Percentiles rank a stretch among this genome's conserved stretches.
These are phyloP conservation scores for Oxytropis ochrocephala DNA, from an alignment of 306 rosid species.

Conservation along the genomic window DNA sequence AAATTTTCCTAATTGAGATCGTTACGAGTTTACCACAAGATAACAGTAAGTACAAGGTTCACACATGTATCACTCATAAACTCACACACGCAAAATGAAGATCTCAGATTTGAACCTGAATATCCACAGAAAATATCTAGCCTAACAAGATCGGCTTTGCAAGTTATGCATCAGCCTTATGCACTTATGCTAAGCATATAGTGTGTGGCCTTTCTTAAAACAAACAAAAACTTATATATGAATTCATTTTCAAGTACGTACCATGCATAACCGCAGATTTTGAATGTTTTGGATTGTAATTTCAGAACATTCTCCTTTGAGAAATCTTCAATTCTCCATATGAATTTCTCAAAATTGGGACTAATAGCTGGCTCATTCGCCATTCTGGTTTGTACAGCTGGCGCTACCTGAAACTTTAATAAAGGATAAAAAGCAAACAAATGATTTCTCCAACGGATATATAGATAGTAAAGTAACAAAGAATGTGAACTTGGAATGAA, in stretches of 20 bases:
- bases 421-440: not conserved
- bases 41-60: not conserved
- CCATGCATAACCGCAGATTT: constrained; percentile 22
- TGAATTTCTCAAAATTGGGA: constrained; percentile 20
- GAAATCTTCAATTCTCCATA: constrained; percentile 35
- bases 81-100: too few species aligned
- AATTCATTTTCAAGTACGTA: not conserved
- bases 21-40: not conserved
- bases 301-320: constrained; percentile 1
- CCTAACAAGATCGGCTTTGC: too few species aligned
- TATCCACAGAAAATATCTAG: too few species aligned
- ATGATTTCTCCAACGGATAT: not conserved
- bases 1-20: not conserved
- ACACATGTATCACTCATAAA: too few species aligned
- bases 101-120: too few species aligned
- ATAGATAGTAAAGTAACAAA: not conserved
- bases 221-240: too few species aligned
- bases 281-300: constrained; percentile 18
- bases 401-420: not conserved
- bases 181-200: too few species aligned
- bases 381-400: not conserved
- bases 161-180: too few species aligned
- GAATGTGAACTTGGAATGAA: not conserved
- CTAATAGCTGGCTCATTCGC: not conserved
- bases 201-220: too few species aligned